Evolutionary conservation across 495 filamentous ascomycete genomes (phyloP).

Genomic region (Jackrogersella minutella): DNA sequence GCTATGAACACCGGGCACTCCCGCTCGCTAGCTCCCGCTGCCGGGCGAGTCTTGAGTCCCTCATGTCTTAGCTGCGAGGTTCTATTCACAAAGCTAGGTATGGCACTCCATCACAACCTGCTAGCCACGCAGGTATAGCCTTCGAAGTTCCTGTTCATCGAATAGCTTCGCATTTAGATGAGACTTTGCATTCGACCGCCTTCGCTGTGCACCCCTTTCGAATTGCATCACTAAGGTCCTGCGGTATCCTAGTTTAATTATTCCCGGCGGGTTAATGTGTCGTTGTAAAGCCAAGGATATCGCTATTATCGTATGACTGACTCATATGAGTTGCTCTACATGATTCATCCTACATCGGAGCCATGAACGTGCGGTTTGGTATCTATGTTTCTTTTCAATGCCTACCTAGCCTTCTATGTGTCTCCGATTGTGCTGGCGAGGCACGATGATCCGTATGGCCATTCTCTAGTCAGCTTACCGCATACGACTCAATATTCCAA

Average conservation of each 20-base stretch:
- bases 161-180: not conserved
- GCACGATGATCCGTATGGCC: constrained; percentile 26
- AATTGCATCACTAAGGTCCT: constrained; percentile 18
- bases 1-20: constrained; percentile 31
- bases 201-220: constrained; percentile 10
- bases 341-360: constrained; percentile 27
- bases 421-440: constrained; percentile 14
- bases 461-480: constrained; percentile 40
- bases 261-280: constrained; percentile 6
- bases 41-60: constrained; percentile 6
- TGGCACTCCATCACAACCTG: not conserved
- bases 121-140: no score
- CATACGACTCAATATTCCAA: constrained; percentile 28
- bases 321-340: constrained; percentile 16
- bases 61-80: constrained; percentile 4
- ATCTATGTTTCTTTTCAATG: constrained; percentile 12
- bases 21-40: constrained; percentile 37
- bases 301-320: constrained; percentile 28
- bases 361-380: constrained; percentile 5
- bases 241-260: constrained; percentile 10
- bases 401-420: constrained; percentile 6
- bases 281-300: constrained; percentile 22
- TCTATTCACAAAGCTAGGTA: constrained; percentile 1
- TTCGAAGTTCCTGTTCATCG: no score
- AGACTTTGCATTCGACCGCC: not conserved